Conservation (phyloP, 352 stramenopile genomes). For the Phytophthora boehmeriae region DNA sequence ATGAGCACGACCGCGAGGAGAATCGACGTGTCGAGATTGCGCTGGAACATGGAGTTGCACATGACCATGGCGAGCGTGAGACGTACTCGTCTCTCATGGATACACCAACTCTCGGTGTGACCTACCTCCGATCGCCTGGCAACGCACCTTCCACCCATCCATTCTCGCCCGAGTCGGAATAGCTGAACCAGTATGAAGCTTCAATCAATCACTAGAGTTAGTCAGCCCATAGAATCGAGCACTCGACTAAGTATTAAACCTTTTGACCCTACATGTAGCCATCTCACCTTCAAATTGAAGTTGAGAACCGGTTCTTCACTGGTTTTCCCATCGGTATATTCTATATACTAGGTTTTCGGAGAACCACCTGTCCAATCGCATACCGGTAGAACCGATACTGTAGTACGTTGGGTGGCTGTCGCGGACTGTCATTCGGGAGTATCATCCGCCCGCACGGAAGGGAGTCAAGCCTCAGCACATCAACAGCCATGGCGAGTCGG, state of each 20-base stretch:
- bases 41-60: slow-evolving; percentile 17
- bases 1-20: slow-evolving; percentile 51
- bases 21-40: slow-evolving; percentile 42
- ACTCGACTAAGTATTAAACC: neutral
- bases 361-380: neutral
- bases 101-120: slow-evolving; percentile 49
- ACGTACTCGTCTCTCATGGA: slow-evolving; percentile 53
- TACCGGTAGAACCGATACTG: neutral
- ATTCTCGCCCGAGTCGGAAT: slow-evolving; percentile 31
- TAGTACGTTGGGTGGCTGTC: slow-evolving; percentile 1
- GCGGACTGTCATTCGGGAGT: slow-evolving; percentile 31
- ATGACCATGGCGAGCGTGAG: slow-evolving; percentile 28
- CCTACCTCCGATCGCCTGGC: slow-evolving; percentile 62
- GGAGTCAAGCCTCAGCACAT: slow-evolving; percentile 10
- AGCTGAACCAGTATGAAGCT: neutral
- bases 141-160: slow-evolving; percentile 31
- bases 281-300: neutral
- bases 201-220: slow-evolving; percentile 9
- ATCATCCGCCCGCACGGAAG: slow-evolving; percentile 11
- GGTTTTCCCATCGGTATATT: neutral
- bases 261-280: neutral
- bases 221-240: neutral
- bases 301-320: neutral
- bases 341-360: neutral
- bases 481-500: slow-evolving; percentile 72